Percentiles rank a stretch among this genome's conserved stretches.
Evolutionary conservation across 1,139 yeast genomes (phyloP).

Genomic region (Lodderomyces jiufengensis): DNA sequence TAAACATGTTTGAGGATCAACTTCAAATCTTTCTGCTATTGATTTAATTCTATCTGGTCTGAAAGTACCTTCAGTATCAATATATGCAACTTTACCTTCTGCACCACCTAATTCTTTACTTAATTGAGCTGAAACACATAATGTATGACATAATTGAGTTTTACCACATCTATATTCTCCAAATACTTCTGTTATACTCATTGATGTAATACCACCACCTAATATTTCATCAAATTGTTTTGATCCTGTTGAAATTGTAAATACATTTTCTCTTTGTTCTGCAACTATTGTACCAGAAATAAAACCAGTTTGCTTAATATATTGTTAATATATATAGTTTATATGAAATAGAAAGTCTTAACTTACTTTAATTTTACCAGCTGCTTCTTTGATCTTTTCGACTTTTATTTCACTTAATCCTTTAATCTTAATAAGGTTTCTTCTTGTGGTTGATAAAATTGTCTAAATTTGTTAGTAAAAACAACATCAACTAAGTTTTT

Average conservation of each 20-base stretch:
- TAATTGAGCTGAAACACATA: constrained; percentile 57
- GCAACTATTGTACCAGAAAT: constrained; percentile 53
- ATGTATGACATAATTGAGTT: constrained; percentile 57
- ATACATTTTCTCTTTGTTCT: constrained; percentile 44
- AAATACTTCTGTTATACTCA: constrained; percentile 61
- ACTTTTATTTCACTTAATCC: constrained; percentile 58
- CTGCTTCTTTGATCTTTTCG: constrained; percentile 61
- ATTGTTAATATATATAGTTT: no score
- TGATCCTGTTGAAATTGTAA: constrained; percentile 51
- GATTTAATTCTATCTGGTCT: constrained; percentile 54
- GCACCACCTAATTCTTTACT: constrained; percentile 55
- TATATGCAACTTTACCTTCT: constrained; percentile 59
- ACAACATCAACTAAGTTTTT: background rate
- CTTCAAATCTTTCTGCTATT: constrained; percentile 52
- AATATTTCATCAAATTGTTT: constrained; percentile 49
- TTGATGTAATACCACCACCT: constrained; percentile 59
- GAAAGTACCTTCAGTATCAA: constrained; percentile 61
- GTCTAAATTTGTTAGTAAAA: constrained; percentile 25
- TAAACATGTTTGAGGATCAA: constrained; percentile 50
- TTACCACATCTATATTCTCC: constrained; percentile 64
- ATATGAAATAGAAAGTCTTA: no score
- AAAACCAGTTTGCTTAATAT: constrained; percentile 47
- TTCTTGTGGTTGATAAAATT: constrained; percentile 50
- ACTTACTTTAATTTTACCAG: constrained; percentile 39
- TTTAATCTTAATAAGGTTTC: constrained; percentile 50